Evolutionary conservation across 805 yeast genomes (phyloP), one percentile per base, ranked within the genome.

Genomic region (Lachancea lanzarotensis): DNA sequence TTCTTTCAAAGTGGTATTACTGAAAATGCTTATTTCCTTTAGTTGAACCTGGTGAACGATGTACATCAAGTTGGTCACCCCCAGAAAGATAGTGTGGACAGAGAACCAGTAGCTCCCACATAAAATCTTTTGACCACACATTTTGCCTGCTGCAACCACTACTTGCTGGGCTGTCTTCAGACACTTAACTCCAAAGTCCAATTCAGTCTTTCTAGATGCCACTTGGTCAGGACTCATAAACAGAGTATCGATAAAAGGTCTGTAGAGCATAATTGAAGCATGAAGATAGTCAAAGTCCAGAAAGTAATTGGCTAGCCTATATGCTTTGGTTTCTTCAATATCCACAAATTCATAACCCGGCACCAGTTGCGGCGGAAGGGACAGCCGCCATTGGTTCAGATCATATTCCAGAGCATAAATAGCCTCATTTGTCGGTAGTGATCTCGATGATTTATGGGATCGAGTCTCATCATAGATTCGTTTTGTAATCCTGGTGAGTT

Each of bases 91-190:
- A 0, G 96, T 86, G 62, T 89, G 89, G 57, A 85, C 84, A 6
- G 93, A 81, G 59, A 87, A 89, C 95, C 96, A 88, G 59, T 89
- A 90, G 2, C 93, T 84, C 0, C 95, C 95, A 51, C 81, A 78
- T 33, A 89, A 68, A 62, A 86, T 71, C 46, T 81, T 73, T 50
- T 80, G 78, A 51, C 77, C 74, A 49, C 84, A 80, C 88, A 89
- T 79, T 56, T 83, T 88, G 53, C 84, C 79, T 0, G 95, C 88
- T 45, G 87, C 62, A 54, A 81, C 81, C 15, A 89, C 89, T 25
- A 85, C 95, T 55, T 83, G 78, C 46, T 93, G 72, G 0, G 96
- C 90, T 9, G 86, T 88, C 52, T 82, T 79, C 44, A 89, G 82
- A 66, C 96, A 89, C 54, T 84, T 84, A 54, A 82, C 74, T 0